Base-by-base conservation (phyloP, 257 asterid genomes). In the Solanum appendiculatum region DNA sequence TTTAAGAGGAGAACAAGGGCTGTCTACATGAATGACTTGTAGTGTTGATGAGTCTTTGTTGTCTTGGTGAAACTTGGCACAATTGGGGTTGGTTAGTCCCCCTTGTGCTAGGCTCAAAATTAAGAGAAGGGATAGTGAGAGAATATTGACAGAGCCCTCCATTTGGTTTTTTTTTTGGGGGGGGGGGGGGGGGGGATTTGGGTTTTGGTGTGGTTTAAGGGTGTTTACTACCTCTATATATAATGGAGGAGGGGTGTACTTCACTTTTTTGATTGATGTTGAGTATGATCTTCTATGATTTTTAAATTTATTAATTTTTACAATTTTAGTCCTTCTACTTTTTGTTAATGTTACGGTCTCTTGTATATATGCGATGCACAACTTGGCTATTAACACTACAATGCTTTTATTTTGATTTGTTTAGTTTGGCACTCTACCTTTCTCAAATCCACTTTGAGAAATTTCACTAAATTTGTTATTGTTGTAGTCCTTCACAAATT, bases 1-100 rank as follows among this genome's bases (percentile, higher is more conserved):
- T 72, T 89, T 85, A 74, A 94, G 90, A 7, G 98, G 96, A n/a
- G 98, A 95, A 88, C 94, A 92, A 12, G 92, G 94, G 92, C 95
- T 92, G 92, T 90, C 90, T 6, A 93, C 92, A 86, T 94, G 97
- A 91, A 93, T 51, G 70, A 96, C 87, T 87, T 90, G 88, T 70
- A 96, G 95, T 89, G 92, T 92, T 75, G 96, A 92, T 75, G 96
- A 93, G 82, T 85, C 96, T 14, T 36, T 64, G 83, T 36, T 64
- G 75, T 92, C 92, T 12, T 36, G 85, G 64, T 25, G 39, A 46
- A 80, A 80, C 31, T 23, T 69, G 85, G 63, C 77, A 86, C 95
- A 92, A n/a, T 77, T 88, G 87, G 91, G 88, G 84, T 75, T 29
- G 80, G 74, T n/a, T 58, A 78, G 84, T 20, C 10, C 82, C 48